These are phyloP conservation scores for Pleurostoma richardsiae DNA, from an alignment of 2,329 filamentous ascomycete genomes.

Conservation along the genomic window DNA sequence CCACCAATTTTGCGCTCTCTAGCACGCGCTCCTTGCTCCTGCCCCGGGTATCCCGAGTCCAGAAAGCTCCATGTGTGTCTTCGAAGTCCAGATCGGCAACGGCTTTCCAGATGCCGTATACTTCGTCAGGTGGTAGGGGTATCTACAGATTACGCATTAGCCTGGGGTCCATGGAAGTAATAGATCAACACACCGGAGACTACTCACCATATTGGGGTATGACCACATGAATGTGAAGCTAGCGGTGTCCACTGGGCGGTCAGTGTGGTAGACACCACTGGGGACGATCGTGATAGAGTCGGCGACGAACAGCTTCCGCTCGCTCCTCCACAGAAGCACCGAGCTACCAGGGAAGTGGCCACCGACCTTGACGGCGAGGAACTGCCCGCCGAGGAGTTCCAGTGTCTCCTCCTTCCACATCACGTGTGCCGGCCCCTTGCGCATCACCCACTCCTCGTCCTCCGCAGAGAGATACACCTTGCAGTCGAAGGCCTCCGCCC, in stretches of 20 bases:
- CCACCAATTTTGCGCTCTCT: constrained; percentile 73
- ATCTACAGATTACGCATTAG: constrained; percentile 36
- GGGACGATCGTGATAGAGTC: constrained; percentile 68
- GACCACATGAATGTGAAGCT: constrained; percentile 71
- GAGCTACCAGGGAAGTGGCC: constrained; percentile 77
- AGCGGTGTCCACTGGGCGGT: constrained; percentile 6
- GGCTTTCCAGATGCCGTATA: constrained; percentile 65
- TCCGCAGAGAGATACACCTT: constrained; percentile 64
- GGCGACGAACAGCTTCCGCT: constrained; percentile 61
- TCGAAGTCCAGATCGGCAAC: constrained; percentile 57
- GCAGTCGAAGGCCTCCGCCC: constrained; percentile 64
- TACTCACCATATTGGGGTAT: constrained; percentile 57
- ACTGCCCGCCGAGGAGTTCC: constrained; percentile 58
- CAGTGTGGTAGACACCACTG: constrained; percentile 28
- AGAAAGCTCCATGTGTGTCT: constrained; percentile 64
- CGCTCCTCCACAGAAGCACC: constrained; percentile 64
- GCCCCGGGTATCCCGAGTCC: constrained; percentile 55
- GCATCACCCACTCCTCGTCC: constrained; percentile 60
- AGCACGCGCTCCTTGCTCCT: constrained; percentile 61
- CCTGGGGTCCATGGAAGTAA: not conserved
- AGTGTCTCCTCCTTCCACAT: constrained; percentile 37
- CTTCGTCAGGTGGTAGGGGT: constrained; percentile 58
- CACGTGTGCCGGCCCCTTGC: constrained; percentile 34
- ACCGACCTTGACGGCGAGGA: constrained; percentile 66
- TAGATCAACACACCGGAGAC: not conserved